Evolutionary conservation across 2,329 filamentous ascomycete species (phyloP).

Genomic region (Hirsutella minnesotensis): DNA sequence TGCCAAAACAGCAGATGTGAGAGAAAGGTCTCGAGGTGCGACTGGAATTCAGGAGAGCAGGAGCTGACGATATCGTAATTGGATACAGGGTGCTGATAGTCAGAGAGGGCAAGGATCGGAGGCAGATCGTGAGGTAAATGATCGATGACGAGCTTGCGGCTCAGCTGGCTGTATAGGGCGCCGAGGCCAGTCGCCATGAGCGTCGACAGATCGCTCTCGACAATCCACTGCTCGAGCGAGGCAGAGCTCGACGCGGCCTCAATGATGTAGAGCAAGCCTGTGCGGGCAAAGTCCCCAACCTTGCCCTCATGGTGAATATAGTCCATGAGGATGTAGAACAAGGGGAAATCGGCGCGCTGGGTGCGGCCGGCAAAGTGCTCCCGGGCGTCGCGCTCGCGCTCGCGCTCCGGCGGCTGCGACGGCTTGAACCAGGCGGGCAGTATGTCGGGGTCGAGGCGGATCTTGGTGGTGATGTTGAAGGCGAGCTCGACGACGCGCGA

Average conservation of each 20-base stretch:
- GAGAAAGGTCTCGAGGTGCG: slow-evolving; percentile 85
- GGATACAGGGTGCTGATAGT: slow-evolving; percentile 65
- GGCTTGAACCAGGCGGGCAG: slow-evolving; percentile 85
- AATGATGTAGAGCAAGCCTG: slow-evolving; percentile 88
- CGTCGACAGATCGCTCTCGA: slow-evolving; percentile 91
- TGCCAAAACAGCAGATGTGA: slow-evolving; percentile 97
- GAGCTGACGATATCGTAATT: slow-evolving; percentile 63
- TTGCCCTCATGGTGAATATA: slow-evolving; percentile 94
- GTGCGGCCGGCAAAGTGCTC: slow-evolving; percentile 75
- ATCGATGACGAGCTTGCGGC: slow-evolving; percentile 70
- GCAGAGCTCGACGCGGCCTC: slow-evolving; percentile 79
- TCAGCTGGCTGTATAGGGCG: slow-evolving; percentile 55
- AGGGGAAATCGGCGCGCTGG: slow-evolving; percentile 82
- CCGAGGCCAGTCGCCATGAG: slow-evolving; percentile 94
- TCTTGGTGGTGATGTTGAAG: slow-evolving; percentile 95
- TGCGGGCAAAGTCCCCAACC: slow-evolving; percentile 90
- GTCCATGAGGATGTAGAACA: slow-evolving; percentile 92
- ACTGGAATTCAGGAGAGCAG: slow-evolving; percentile 62
- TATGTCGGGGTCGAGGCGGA: slow-evolving; percentile 77
- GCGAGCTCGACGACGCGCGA: slow-evolving; percentile 82
- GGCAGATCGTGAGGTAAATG: slow-evolving; percentile 66
- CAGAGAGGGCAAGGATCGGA: slow-evolving; percentile 76
- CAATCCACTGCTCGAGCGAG: slow-evolving; percentile 85
- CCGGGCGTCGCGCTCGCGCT: slow-evolving; percentile 44
- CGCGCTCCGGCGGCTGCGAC: slow-evolving; percentile 19